Conservation (phyloP, 139 green algal species). For the Micractinium conductrix region DNA sequence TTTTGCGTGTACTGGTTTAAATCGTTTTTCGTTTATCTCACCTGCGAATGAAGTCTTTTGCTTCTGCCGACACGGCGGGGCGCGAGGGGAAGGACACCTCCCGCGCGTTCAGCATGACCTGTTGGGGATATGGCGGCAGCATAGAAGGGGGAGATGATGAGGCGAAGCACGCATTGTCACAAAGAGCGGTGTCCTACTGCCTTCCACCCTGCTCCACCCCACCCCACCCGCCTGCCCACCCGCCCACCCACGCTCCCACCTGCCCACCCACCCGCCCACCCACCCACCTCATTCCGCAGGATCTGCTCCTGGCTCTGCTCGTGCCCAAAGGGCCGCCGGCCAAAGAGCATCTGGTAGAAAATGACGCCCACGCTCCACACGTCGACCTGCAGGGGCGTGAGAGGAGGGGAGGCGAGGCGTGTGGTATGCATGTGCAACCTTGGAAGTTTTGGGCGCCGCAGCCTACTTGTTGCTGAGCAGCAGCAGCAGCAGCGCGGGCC, state of each 20-base stretch:
- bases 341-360: constrained; percentile 96
- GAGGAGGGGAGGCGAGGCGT: not conserved
- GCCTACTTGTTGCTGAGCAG: no score
- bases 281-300: constrained; percentile 77
- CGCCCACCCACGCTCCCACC: no score
- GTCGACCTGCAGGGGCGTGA: constrained; percentile 71
- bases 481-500: no score
- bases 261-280: not conserved
- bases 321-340: constrained; percentile 87
- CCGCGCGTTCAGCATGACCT: constrained; percentile 72
- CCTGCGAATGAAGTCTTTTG: constrained; percentile 83
- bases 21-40: no score
- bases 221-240: no score
- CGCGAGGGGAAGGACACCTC: constrained; percentile 74
- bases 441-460: not conserved
- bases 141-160: no score
- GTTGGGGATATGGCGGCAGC: not conserved
- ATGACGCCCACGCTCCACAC: constrained; percentile 94
- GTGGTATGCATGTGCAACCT: no score
- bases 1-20: no score
- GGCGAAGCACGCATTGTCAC: no score
- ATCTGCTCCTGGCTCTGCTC: constrained; percentile 85
- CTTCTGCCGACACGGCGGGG: constrained; percentile 80
- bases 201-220: not conserved
- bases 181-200: no score